Conservation (phyloP, 2,329 filamentous ascomycete species). For the Diaporthe aspalathi region DNA sequence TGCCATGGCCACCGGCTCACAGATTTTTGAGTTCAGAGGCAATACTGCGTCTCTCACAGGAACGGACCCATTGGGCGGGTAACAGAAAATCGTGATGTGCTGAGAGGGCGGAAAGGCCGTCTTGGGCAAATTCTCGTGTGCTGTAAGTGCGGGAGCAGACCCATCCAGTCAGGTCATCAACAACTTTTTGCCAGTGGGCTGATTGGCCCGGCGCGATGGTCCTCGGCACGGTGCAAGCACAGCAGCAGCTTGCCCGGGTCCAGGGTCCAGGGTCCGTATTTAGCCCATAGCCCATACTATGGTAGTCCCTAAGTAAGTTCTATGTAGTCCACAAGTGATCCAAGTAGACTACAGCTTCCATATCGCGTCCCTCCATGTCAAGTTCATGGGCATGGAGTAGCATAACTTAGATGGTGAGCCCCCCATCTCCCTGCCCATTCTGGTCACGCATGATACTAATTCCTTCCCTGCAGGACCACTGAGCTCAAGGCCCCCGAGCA, state of each 20-base stretch:
- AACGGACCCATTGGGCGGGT: background rate
- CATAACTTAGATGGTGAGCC: too few species aligned
- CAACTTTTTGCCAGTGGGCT: constrained; percentile 33
- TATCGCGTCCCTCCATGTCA: too few species aligned
- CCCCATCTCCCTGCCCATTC: too few species aligned
- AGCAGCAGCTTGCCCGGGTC: background rate
- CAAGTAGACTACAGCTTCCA: too few species aligned
- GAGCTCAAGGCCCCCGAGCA: background rate
- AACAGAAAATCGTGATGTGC: too few species aligned
- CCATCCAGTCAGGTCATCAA: constrained; percentile 35
- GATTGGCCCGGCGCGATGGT: constrained; percentile 30
- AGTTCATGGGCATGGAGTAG: too few species aligned
- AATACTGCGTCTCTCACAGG: background rate
- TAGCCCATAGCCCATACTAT: too few species aligned
- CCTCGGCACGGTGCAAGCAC: constrained; percentile 25
- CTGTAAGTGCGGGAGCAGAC: background rate
- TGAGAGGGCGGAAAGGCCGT: too few species aligned
- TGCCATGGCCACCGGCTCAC: constrained; percentile 29
- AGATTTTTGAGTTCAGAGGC: background rate
- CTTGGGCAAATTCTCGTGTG: too few species aligned
- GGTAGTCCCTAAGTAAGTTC: too few species aligned
- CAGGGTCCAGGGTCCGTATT: background rate
- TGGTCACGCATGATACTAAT: background rate
- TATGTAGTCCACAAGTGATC: too few species aligned
- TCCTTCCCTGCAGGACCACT: background rate